Evolutionary conservation across 208 protist genomes (phyloP).

Genomic region (Naegleria lovaniensis): DNA sequence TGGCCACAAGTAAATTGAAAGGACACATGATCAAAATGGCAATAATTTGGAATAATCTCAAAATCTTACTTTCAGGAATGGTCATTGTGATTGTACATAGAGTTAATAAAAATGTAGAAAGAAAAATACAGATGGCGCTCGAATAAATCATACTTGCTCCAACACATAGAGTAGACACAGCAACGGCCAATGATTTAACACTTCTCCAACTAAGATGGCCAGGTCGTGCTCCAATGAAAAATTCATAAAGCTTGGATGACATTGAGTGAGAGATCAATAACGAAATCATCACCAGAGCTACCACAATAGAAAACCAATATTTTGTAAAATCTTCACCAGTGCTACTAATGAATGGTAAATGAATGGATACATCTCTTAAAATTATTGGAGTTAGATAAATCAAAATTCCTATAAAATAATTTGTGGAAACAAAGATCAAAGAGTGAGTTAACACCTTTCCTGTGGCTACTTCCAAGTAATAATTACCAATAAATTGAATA

Average conservation of each 20-base stretch:
- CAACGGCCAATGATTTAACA: neutral
- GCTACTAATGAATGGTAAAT: neutral
- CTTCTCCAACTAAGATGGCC: neutral
- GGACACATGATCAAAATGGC: neutral
- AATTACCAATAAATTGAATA: neutral
- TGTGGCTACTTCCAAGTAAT: neutral
- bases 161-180: neutral
- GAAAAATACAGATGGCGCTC: neutral
- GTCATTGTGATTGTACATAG: neutral
- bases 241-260: neutral
- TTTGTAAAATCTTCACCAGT: neutral
- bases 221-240: neutral
- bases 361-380: neutral
- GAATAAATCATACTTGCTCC: neutral
- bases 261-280: neutral
- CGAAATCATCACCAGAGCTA: neutral
- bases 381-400: neutral
- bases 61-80: neutral
- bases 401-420: neutral
- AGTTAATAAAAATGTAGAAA: neutral
- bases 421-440: neutral
- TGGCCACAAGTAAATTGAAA: neutral
- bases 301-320: neutral
- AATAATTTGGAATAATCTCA: neutral
- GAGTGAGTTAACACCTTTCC: neutral